phyloP scores from a whole-genome alignment of 2,329 filamentous ascomycete genomes.

The Tolypocladium tundrense region DNA sequence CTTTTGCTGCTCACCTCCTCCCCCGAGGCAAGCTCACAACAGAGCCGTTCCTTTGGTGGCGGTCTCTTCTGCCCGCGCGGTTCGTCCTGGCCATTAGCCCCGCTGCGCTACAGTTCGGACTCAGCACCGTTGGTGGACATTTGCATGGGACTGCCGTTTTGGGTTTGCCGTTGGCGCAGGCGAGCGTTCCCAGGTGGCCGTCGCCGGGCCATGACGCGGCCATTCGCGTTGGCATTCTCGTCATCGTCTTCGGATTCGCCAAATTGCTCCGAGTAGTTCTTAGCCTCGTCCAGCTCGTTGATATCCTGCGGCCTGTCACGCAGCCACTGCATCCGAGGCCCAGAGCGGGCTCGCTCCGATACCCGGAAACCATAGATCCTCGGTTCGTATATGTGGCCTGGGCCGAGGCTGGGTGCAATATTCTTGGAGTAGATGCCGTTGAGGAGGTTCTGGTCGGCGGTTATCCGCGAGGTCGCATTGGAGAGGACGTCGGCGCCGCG shows the following conservation, averaged over 20 bases:
- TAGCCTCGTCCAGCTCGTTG: slow-evolving; percentile 74
- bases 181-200: slow-evolving; percentile 32
- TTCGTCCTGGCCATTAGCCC: neutral
- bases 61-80: neutral
- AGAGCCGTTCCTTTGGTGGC: neutral
- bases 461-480: slow-evolving; percentile 19
- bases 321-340: slow-evolving; percentile 95
- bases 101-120: slow-evolving; percentile 37
- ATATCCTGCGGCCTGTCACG: slow-evolving; percentile 73
- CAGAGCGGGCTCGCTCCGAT: slow-evolving; percentile 78
- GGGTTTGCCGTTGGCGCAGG: slow-evolving; percentile 31
- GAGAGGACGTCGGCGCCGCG: slow-evolving; percentile 52
- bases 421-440: slow-evolving; percentile 85
- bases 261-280: slow-evolving; percentile 40
- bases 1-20: neutral
- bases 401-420: slow-evolving; percentile 77
- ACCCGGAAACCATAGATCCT: slow-evolving; percentile 96
- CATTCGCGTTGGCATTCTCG: slow-evolving; percentile 38
- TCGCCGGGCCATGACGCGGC: slow-evolving; percentile 29
- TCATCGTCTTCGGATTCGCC: slow-evolving; percentile 51
- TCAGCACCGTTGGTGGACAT: slow-evolving; percentile 46
- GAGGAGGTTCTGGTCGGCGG: slow-evolving; percentile 44
- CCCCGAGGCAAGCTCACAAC: neutral
- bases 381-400: slow-evolving; percentile 80
- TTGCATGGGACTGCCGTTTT: slow-evolving; percentile 48